These are phyloP conservation scores for Nannochloropsis gaditana DNA, from an alignment of 108 stramenopile species.

Conservation along the genomic window DNA sequence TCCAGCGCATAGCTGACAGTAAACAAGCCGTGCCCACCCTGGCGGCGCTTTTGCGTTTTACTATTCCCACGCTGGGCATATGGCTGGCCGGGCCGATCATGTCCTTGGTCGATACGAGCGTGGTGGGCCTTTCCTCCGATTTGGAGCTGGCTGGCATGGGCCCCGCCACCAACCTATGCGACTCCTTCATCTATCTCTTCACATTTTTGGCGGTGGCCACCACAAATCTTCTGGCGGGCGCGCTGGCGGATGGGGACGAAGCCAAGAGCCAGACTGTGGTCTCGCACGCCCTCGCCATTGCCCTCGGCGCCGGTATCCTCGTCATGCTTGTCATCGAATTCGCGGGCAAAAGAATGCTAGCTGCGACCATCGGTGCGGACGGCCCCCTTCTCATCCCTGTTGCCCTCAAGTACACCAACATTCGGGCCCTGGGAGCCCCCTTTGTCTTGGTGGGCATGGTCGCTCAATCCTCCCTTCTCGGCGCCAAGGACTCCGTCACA, in stretches of 20 bases:
- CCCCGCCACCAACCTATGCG: conserved; percentile 82
- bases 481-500: conserved; percentile 48
- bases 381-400: conserved; percentile 34
- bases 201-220: conserved; percentile 83
- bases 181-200: conserved; percentile 67
- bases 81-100: conserved; percentile 84
- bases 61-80: conserved; percentile 52
- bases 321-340: conserved; percentile 25
- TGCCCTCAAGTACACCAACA: conserved; percentile 38
- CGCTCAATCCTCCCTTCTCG: conserved; percentile 48
- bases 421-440: conserved; percentile 46
- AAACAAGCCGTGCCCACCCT: conserved; percentile 1
- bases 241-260: conserved; percentile 60
- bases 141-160: conserved; percentile 81
- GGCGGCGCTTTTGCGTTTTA: conserved; percentile 38
- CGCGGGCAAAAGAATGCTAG: neutral
- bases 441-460: conserved; percentile 45
- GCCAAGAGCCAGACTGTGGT: conserved; percentile 35
- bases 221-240: conserved; percentile 75
- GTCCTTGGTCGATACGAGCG: conserved; percentile 81
- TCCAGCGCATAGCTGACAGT: neutral
- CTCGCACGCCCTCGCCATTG: conserved; percentile 33
- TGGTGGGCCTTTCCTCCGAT: conserved; percentile 63
- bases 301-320: conserved; percentile 25
- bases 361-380: neutral